Percentiles rank a stretch among this genome's conserved stretches.
These are phyloP conservation scores for Alternaria triticina DNA, from an alignment of 2,329 filamentous ascomycete species.

Conservation along the genomic window DNA sequence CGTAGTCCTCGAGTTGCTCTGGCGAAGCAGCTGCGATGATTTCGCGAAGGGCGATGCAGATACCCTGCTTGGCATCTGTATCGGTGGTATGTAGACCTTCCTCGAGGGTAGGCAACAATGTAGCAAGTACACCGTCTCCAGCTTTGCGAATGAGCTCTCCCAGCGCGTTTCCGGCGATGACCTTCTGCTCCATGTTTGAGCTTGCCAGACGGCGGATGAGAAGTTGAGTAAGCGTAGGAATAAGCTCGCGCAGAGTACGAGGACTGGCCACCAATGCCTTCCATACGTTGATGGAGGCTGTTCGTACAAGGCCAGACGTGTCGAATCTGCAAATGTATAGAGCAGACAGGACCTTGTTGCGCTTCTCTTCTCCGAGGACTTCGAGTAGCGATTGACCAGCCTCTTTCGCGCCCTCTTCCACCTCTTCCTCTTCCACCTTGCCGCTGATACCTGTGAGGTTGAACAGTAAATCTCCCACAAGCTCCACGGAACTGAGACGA, in stretches of 20 bases:
- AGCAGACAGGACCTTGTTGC: constrained; percentile 96
- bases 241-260: constrained; percentile 89
- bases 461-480: constrained; percentile 95
- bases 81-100: constrained; percentile 91
- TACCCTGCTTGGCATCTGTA: constrained; percentile 92
- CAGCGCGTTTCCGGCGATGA: constrained; percentile 95
- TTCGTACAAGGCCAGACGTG: constrained; percentile 88
- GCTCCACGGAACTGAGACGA: constrained; percentile 94
- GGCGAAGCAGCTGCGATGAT: constrained; percentile 87
- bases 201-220: constrained; percentile 93
- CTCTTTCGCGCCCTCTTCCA: constrained; percentile 81
- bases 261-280: constrained; percentile 94
- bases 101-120: constrained; percentile 86
- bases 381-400: constrained; percentile 93
- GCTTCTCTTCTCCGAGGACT: constrained; percentile 91
- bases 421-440: constrained; percentile 75
- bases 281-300: constrained; percentile 91
- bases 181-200: constrained; percentile 97
- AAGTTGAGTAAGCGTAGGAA: constrained; percentile 92
- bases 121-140: constrained; percentile 89
- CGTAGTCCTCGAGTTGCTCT: constrained; percentile 90
- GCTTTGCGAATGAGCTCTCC: constrained; percentile 97
- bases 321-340: constrained; percentile 98
- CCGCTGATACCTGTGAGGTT: constrained; percentile 94
- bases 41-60: constrained; percentile 94